Conservation (phyloP, 352 stramenopile genomes). For the Pythium sp. region DNA sequence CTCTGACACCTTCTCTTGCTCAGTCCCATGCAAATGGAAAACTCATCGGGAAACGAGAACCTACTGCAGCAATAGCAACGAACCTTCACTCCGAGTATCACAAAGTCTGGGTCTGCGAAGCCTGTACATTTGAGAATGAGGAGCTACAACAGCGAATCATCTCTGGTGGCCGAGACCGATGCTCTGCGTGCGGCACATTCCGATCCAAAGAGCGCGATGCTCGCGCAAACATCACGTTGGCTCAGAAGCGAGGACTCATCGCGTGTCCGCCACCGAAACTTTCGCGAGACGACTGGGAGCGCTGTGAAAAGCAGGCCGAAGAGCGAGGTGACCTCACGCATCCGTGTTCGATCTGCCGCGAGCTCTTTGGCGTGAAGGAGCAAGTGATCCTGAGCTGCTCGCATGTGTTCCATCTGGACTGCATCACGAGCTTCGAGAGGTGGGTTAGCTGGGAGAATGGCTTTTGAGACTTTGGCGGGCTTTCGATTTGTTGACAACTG, state of each 20-base stretch:
- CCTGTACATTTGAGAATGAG: constrained; percentile 78
- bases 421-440: constrained; percentile 82
- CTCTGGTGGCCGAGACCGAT: constrained; percentile 30
- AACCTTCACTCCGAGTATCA: constrained; percentile 28
- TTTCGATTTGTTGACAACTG: not conserved
- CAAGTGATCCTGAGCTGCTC: constrained; percentile 86
- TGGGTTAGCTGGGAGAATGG: constrained; percentile 3
- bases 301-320: constrained; percentile 63
- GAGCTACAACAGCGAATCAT: constrained; percentile 23
- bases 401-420: constrained; percentile 84
- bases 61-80: not conserved
- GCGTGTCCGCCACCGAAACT: constrained; percentile 57
- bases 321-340: constrained; percentile 56
- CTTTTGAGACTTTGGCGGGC: not conserved
- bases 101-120: constrained; percentile 74
- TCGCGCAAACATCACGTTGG: constrained; percentile 46
- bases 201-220: constrained; percentile 23
- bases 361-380: constrained; percentile 65
- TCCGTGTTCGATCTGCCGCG: constrained; percentile 82
- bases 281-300: constrained; percentile 63
- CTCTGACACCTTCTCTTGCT: not conserved
- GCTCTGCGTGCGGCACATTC: constrained; percentile 39
- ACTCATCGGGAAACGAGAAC: not conserved
- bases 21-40: constrained; percentile 1
- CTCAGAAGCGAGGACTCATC: constrained; percentile 70